phyloP scores from a whole-genome alignment of 1,284 basidiomycete genomes.

The Heterobasidion annosum region DNA sequence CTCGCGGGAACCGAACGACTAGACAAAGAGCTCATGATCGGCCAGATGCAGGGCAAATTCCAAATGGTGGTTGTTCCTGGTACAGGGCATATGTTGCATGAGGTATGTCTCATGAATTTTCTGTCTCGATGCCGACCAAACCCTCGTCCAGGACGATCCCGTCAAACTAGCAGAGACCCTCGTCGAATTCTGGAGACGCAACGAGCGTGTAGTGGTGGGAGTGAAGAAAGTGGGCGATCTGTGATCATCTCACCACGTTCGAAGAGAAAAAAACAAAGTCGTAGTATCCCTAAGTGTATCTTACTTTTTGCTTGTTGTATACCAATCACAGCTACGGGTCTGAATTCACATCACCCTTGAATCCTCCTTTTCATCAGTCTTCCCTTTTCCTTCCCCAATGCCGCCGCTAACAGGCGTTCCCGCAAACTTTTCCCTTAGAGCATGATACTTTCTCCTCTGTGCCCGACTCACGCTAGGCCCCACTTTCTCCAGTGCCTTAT shows the following conservation, averaged over 20 bases:
- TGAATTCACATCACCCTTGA: conserved; percentile 3
- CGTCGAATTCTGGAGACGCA: conserved; percentile 86
- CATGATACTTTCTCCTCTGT: conserved; percentile 80
- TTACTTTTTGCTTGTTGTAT: neutral
- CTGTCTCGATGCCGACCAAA: neutral
- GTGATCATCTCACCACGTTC: conserved; percentile 16
- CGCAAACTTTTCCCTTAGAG: conserved; percentile 71
- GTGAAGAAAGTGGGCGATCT: conserved; percentile 79
- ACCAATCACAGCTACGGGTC: neutral
- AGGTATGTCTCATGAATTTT: conserved; percentile 40
- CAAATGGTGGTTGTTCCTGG: conserved; percentile 83
- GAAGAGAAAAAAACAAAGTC: neutral
- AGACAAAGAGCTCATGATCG: conserved; percentile 93
- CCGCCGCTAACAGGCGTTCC: conserved; percentile 42
- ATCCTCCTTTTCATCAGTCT: neutral
- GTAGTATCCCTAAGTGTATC: neutral
- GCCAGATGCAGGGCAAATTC: conserved; percentile 98
- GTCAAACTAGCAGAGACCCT: conserved; percentile 70
- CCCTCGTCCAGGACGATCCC: conserved; percentile 67
- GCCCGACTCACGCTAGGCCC: conserved; percentile 77
- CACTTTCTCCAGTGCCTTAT: conserved; percentile 72
- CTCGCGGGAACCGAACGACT: conserved; percentile 91
- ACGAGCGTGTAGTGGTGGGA: conserved; percentile 66
- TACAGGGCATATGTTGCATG: conserved; percentile 92
- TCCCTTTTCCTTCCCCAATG: neutral